Conservation (phyloP, 1,139 yeast species). For the Groenewaldozyma auringiensis region DNA sequence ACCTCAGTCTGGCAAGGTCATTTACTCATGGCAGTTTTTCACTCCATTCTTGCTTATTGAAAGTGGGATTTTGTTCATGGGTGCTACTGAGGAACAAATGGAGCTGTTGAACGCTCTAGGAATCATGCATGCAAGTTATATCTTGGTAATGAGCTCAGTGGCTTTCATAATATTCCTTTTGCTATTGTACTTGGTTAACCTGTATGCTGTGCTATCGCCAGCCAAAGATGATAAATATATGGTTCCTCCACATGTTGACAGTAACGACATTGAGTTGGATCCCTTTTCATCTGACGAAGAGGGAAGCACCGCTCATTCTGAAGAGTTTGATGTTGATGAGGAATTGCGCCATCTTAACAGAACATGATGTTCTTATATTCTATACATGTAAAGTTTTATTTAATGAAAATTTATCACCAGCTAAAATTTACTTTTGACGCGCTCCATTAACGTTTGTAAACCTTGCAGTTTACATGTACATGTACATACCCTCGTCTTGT, state of each 20-base stretch:
- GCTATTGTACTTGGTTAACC: slow-evolving; percentile 48
- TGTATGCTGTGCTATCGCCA: slow-evolving; percentile 44
- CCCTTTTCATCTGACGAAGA: slow-evolving; percentile 14
- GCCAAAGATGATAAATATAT: slow-evolving; percentile 3
- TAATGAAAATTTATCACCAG: too few relatives aligned
- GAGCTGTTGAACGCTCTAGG: slow-evolving; percentile 61
- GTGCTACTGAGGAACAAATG: slow-evolving; percentile 87
- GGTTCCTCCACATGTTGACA: slow-evolving; percentile 4
- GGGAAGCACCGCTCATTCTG: slow-evolving; percentile 3
- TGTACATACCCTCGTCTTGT: too few relatives aligned
- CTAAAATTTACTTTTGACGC: too few relatives aligned
- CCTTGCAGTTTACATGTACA: too few relatives aligned
- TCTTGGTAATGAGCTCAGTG: slow-evolving; percentile 62
- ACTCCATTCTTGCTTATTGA: slow-evolving; percentile 75
- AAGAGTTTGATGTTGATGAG: slow-evolving; percentile 2
- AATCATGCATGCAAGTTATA: slow-evolving; percentile 78
- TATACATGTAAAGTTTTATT: too few relatives aligned
- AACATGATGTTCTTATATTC: neutral
- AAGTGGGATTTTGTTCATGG: slow-evolving; percentile 78
- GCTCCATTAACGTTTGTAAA: too few relatives aligned
- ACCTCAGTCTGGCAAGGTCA: slow-evolving; percentile 36
- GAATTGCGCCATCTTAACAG: neutral
- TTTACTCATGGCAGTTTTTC: slow-evolving; percentile 69
- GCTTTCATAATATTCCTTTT: slow-evolving; percentile 67
- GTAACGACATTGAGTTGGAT: slow-evolving; percentile 16